Evolutionary conservation across 2,329 filamentous ascomycete genomes (phyloP).

Genomic region (Incumbomyces lentus): DNA sequence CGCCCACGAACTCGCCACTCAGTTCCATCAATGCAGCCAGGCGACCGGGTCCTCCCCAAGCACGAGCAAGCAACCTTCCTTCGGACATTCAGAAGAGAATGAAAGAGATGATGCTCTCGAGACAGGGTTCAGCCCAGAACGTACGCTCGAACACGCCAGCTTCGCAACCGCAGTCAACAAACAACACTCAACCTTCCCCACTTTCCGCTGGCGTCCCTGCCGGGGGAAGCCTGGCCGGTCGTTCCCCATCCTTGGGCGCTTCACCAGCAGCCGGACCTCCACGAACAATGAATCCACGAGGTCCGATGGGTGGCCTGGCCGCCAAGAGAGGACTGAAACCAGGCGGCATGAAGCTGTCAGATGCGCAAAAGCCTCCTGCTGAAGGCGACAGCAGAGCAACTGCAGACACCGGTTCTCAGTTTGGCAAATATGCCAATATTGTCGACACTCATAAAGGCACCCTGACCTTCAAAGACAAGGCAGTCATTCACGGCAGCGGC

Average conservation of each 20-base stretch:
- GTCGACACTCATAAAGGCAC: slow-evolving; percentile 88
- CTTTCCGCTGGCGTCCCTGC: slow-evolving; percentile 18
- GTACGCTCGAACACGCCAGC: slow-evolving; percentile 14
- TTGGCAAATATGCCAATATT: slow-evolving; percentile 66
- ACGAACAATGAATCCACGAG: slow-evolving; percentile 21
- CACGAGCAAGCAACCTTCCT: slow-evolving; percentile 43
- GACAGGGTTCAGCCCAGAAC: slow-evolving; percentile 41
- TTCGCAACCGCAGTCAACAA: slow-evolving; percentile 12
- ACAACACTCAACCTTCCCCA: slow-evolving; percentile 4
- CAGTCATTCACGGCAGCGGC: slow-evolving; percentile 75
- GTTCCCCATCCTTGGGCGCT: slow-evolving; percentile 15
- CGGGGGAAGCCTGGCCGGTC: neutral
- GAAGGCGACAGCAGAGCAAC: slow-evolving; percentile 11
- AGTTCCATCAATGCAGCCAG: slow-evolving; percentile 63
- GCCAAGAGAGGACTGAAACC: slow-evolving; percentile 37
- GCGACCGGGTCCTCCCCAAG: slow-evolving; percentile 37
- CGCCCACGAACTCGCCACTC: slow-evolving; percentile 70
- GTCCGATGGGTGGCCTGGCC: slow-evolving; percentile 35
- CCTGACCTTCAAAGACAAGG: slow-evolving; percentile 85
- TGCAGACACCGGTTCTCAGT: slow-evolving; percentile 33
- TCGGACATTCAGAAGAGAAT: slow-evolving; percentile 59
- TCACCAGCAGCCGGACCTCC: slow-evolving; percentile 25
- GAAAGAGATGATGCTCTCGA: slow-evolving; percentile 57
- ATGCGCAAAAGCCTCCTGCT: slow-evolving; percentile 41
- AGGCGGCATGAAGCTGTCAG: slow-evolving; percentile 37